Percentiles rank a stretch among this genome's conserved stretches.
phyloP scores from a whole-genome alignment of 345 rosid species.

The Draba incana region DNA sequence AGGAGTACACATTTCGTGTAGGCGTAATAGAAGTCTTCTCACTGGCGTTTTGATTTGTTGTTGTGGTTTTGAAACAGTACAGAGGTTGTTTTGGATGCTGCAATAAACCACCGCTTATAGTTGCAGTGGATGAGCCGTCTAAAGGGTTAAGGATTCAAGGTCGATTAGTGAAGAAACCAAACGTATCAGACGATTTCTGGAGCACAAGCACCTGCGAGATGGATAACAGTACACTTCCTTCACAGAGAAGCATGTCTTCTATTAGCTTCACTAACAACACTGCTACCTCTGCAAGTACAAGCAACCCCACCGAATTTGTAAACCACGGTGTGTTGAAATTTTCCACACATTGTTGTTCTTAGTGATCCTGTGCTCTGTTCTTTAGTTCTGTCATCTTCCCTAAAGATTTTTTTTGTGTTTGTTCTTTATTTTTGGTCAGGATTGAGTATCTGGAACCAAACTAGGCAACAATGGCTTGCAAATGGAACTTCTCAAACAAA shows the following conservation, averaged over 20 bases:
- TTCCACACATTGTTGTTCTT: neutral
- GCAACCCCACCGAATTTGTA: slow-evolving; percentile 65
- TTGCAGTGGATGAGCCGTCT: slow-evolving; percentile 56
- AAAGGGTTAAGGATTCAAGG: slow-evolving; percentile 59
- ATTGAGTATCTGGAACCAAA: slow-evolving; percentile 71
- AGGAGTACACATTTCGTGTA: slow-evolving; percentile 3
- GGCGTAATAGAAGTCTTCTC: slow-evolving; percentile 47
- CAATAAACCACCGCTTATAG: slow-evolving; percentile 49
- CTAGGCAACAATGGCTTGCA: slow-evolving; percentile 72
- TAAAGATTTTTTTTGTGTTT: slow-evolving; percentile 12
- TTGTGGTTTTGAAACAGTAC: slow-evolving; percentile 81
- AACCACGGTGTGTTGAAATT: slow-evolving; percentile 62
- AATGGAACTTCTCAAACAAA: slow-evolving; percentile 45
- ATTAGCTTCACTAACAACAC: slow-evolving; percentile 48
- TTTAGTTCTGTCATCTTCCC: neutral
- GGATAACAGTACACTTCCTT: slow-evolving; percentile 57
- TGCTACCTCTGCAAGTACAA: slow-evolving; percentile 48
- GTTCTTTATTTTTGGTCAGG: slow-evolving; percentile 49
- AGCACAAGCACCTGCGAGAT: slow-evolving; percentile 65
- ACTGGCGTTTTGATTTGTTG: slow-evolving; percentile 34
- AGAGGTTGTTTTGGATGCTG: slow-evolving; percentile 94
- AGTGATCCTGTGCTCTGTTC: slow-evolving; percentile 20
- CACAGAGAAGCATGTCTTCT: slow-evolving; percentile 68
- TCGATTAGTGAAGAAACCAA: slow-evolving; percentile 47
- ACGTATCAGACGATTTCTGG: slow-evolving; percentile 60